These are phyloP conservation scores for Fusarium torreyae DNA, from an alignment of 2,329 filamentous ascomycete species.

Conservation along the genomic window DNA sequence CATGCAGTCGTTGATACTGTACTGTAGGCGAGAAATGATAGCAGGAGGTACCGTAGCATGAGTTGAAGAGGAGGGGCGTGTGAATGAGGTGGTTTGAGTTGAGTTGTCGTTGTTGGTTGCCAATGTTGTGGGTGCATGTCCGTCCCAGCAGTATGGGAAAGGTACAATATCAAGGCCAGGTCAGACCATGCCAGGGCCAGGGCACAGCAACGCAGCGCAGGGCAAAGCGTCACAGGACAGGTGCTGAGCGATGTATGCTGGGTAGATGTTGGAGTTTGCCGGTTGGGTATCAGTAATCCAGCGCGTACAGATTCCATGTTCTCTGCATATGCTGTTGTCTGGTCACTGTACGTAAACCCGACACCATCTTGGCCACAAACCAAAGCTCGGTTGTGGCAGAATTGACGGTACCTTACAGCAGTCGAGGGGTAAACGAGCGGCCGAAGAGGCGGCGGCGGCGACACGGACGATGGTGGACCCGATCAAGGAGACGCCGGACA, in stretches of 20 bases:
- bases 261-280: background rate
- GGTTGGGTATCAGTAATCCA: background rate
- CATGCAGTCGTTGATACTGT: no score
- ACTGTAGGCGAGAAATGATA: background rate
- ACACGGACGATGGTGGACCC: constrained; percentile 34
- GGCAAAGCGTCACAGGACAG: constrained; percentile 12
- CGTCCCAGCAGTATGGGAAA: constrained; percentile 46
- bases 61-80: constrained; percentile 2
- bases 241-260: background rate
- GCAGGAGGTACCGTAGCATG: background rate
- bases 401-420: constrained; percentile 44
- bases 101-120: constrained; percentile 12
- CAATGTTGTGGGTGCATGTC: constrained; percentile 20
- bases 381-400: constrained; percentile 30
- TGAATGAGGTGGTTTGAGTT: constrained; percentile 24
- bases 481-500: constrained; percentile 30
- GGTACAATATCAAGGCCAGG: constrained; percentile 40
- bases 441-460: constrained; percentile 34
- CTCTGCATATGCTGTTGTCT: background rate
- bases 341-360: background rate
- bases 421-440: constrained; percentile 35
- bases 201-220: constrained; percentile 7
- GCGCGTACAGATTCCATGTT: background rate
- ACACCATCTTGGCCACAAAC: constrained; percentile 17
- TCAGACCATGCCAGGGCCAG: constrained; percentile 42